These are phyloP conservation scores for Clavariopsis aquatica DNA, from an alignment of 495 filamentous ascomycete species.

Conservation along the genomic window DNA sequence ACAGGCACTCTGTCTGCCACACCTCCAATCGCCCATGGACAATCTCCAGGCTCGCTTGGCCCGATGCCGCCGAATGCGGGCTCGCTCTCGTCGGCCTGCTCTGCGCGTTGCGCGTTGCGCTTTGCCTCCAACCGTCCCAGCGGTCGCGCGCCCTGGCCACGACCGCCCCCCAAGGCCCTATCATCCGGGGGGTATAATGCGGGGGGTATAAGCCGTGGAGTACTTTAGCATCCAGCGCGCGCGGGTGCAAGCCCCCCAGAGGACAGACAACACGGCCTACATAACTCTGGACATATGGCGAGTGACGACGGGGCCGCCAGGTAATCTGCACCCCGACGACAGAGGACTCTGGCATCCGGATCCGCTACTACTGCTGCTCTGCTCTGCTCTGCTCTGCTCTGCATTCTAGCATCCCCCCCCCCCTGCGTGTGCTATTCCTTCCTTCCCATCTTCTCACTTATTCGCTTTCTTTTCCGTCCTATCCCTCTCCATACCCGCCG, in stretches of 20 bases:
- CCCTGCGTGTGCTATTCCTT: background rate
- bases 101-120: background rate
- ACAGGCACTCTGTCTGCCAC: too few relatives aligned
- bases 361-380: conserved; percentile 15
- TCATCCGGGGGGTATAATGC: conserved; percentile 35
- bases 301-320: conserved; percentile 2
- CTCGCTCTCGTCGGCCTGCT: background rate
- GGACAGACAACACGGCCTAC: background rate
- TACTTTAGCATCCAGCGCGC: conserved; percentile 28
- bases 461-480: background rate
- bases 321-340: conserved; percentile 29
- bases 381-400: too few relatives aligned
- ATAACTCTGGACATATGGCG: background rate
- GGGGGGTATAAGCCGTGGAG: conserved; percentile 29
- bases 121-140: conserved; percentile 21
- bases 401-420: background rate
- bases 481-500: background rate
- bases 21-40: background rate
- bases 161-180: conserved; percentile 28
- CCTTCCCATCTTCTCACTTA: conserved; percentile 4
- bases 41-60: conserved; percentile 24
- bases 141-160: conserved; percentile 8
- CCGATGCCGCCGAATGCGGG: background rate
- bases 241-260: background rate
- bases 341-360: conserved; percentile 16